Percentiles rank a stretch among this genome's conserved stretches.
These are phyloP conservation scores for Trichosporon ovoides DNA, from an alignment of 1,284 basidiomycete species.

Conservation along the genomic window DNA sequence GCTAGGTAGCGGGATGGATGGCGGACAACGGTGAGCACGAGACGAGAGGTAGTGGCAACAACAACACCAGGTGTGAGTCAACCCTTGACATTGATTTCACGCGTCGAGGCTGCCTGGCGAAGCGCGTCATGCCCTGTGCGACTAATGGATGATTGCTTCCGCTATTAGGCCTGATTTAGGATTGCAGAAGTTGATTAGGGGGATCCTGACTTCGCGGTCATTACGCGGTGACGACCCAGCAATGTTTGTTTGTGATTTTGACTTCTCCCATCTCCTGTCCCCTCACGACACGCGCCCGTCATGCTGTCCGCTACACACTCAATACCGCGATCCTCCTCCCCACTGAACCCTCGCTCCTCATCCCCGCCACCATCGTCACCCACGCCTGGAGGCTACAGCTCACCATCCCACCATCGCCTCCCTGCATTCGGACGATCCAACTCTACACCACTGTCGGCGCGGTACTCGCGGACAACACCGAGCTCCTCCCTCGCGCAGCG, in stretches of 20 bases:
- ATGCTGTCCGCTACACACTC: slow-evolving; percentile 17
- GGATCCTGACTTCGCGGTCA: not conserved
- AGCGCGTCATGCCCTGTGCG: not conserved
- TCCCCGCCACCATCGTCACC: slow-evolving; percentile 25
- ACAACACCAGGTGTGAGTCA: not conserved
- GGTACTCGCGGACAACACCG: slow-evolving; percentile 15
- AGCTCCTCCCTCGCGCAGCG: slow-evolving; percentile 1
- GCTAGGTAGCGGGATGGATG: not conserved
- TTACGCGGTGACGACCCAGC: not conserved
- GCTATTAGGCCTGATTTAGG: not conserved
- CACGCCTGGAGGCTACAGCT: slow-evolving; percentile 13
- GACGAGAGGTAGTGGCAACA: slow-evolving; percentile 4
- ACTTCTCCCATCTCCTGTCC: not conserved
- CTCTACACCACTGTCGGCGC: slow-evolving; percentile 13
- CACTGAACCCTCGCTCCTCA: slow-evolving; percentile 35
- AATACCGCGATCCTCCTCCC: slow-evolving; percentile 29
- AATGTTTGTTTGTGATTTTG: slow-evolving; percentile 2
- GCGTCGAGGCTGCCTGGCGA: not conserved
- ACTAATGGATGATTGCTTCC: slow-evolving; percentile 8
- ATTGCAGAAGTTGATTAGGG: not conserved
- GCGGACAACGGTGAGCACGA: slow-evolving; percentile 2
- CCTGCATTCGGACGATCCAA: not conserved
- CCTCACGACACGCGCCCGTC: not conserved
- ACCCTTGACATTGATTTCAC: not conserved
- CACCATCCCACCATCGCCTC: slow-evolving; percentile 6